Conservation (phyloP, 2,329 filamentous ascomycete genomes). For the Diplocarpon rosae region DNA sequence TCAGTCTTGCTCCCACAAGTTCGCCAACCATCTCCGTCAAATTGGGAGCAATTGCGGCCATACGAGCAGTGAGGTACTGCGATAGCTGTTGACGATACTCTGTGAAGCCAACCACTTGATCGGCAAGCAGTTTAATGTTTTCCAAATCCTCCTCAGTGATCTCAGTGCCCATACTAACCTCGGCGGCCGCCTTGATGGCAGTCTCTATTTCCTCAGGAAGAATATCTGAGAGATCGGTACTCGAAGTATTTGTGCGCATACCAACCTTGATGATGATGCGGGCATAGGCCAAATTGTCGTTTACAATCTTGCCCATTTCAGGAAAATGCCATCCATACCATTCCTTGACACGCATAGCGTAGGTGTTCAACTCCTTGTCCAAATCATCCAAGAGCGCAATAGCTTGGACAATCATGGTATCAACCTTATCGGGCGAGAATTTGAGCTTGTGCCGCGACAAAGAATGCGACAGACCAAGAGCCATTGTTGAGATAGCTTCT, state of each 20-base stretch:
- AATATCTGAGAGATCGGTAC: conserved; percentile 74
- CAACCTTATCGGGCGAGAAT: conserved; percentile 97
- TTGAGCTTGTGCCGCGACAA: conserved; percentile 96
- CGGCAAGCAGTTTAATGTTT: conserved; percentile 83
- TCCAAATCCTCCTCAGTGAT: conserved; percentile 86
- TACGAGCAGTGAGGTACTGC: conserved; percentile 80
- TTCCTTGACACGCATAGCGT: conserved; percentile 98
- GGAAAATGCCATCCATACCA: conserved; percentile 99
- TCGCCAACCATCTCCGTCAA: conserved; percentile 87
- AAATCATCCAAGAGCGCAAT: conserved; percentile 89
- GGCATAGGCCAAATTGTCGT: conserved; percentile 92
- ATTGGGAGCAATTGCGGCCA: conserved; percentile 95
- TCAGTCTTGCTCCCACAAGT: conserved; percentile 86
- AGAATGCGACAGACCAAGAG: conserved; percentile 90
- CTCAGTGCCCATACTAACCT: conserved; percentile 97
- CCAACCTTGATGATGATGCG: conserved; percentile 82
- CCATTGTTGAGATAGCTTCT: conserved; percentile 86
- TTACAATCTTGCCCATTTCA: conserved; percentile 91
- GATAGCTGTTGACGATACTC: conserved; percentile 84
- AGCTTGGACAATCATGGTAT: conserved; percentile 98
- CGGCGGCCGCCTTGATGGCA: conserved; percentile 85
- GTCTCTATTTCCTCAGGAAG: conserved; percentile 91
- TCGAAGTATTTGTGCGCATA: conserved; percentile 69
- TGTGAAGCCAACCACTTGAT: conserved; percentile 86
- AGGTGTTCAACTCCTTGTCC: conserved; percentile 97